Evolutionary conservation across 2,329 filamentous ascomycete genomes (phyloP), one percentile per base, ranked within the genome.

Genomic region (Ophiocordyceps sinensis): DNA sequence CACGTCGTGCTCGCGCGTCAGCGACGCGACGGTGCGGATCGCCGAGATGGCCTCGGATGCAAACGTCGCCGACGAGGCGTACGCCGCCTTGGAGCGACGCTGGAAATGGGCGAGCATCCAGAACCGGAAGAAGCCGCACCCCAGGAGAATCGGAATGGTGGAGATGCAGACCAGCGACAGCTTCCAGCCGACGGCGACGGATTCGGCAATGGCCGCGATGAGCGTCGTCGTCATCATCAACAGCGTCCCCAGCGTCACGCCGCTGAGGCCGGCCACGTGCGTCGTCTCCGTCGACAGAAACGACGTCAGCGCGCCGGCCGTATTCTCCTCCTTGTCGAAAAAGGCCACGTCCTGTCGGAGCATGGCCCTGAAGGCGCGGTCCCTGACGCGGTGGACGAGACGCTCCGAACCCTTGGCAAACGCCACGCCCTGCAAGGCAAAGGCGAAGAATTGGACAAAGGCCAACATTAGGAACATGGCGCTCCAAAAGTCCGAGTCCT

Each of bases 11-110:
- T 98, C 91, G 10, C 89, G 77, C 0, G 88, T 94, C 36, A 98
- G 71, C 9, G 86, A 85, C 4, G 88, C 89, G 10, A 96, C 88
- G 2, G 91, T 96, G 40, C 89, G 82, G 49, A 96, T 95, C 7
- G 88, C 84, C 2, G 85, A 88, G 28, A 93, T 94, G 36, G 88
- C 88, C 61, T 98, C 91, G 37, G 88, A 91, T 11, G 91, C 91
- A 55, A 83, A 94, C 42, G 80, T 82, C 8, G 89, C 89, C 44
- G 85, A 89, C 43, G 73, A 66, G 54, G 85, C 73, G 56, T 96
- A 88, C 4, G 85, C 80, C 48, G 70, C 69, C 66, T 91, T 93
- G 2, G 86, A 80, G 21, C 84, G 81, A 31, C 71, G 71, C 63
- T 85, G 83, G 66, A 86, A 94, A 48, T 77, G 73, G 2, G 85